A percentile compares a stretch with the other conserved stretches of the same genome.
phyloP scores from a whole-genome alignment of 768 basidiomycete species.

The Boletus fagicola region DNA sequence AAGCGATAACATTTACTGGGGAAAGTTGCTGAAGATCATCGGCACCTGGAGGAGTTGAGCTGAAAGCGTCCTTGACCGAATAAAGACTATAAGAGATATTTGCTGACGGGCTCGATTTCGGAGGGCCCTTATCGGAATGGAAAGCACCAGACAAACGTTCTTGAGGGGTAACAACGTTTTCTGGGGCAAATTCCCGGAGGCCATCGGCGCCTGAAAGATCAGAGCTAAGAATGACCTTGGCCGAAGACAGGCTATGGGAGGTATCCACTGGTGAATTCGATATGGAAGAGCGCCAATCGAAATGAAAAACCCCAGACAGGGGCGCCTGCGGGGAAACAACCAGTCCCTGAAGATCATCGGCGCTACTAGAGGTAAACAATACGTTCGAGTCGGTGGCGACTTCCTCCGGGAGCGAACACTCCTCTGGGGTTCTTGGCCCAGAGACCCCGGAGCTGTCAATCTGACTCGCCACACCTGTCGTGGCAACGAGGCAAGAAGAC shows the following conservation, averaged over 20 bases:
- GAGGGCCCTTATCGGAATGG: background rate
- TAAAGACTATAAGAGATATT: background rate
- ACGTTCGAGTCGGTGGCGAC: background rate
- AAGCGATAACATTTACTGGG: background rate
- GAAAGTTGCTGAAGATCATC: background rate
- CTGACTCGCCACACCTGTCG: background rate
- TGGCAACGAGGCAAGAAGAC: background rate
- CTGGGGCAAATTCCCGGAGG: background rate
- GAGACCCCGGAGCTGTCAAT: background rate
- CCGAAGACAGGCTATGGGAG: background rate
- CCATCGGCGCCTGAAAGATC: background rate
- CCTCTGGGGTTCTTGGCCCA: background rate
- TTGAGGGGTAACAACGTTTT: background rate
- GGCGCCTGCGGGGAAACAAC: background rate
- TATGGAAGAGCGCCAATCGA: background rate
- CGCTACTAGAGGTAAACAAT: background rate
- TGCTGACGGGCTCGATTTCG: background rate
- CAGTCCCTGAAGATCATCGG: background rate
- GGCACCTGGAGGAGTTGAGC: background rate
- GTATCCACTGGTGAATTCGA: background rate
- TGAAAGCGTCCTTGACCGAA: background rate
- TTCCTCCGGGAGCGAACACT: background rate
- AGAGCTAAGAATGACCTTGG: background rate
- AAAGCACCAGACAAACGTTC: background rate
- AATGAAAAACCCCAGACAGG: background rate